Conservation (phyloP, 2,329 filamentous ascomycete genomes). For the Xylaria sp. region DNA sequence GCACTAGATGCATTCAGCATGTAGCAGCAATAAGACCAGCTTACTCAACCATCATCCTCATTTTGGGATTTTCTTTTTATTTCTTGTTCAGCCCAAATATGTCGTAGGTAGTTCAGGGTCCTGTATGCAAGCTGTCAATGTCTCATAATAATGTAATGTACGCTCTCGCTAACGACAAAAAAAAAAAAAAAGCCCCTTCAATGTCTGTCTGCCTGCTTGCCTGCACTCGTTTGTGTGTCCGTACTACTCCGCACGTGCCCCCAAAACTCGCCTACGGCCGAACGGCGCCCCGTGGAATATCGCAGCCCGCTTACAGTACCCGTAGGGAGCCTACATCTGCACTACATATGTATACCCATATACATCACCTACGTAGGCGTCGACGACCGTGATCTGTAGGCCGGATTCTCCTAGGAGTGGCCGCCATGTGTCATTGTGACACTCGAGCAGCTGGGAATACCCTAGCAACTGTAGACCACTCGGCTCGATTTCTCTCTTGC, state of each 20-base stretch:
- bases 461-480: slow-evolving; percentile 11
- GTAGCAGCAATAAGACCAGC: background rate
- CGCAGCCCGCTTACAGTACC: background rate
- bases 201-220: background rate
- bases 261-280: slow-evolving; percentile 27
- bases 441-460: slow-evolving; percentile 7
- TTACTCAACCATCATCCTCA: slow-evolving; percentile 1
- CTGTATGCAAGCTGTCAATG: slow-evolving; percentile 5
- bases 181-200: background rate
- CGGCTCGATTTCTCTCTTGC: background rate
- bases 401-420: background rate
- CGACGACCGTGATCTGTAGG: background rate
- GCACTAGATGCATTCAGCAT: background rate
- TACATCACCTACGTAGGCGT: background rate
- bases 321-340: slow-evolving; percentile 3
- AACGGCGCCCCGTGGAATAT: slow-evolving; percentile 2
- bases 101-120: background rate
- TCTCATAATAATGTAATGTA: background rate
- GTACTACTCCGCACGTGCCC: slow-evolving; percentile 7
- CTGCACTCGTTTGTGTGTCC: background rate
- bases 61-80: background rate
- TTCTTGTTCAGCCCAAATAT: too few species aligned
- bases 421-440: slow-evolving; percentile 24
- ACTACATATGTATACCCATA: background rate
- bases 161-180: slow-evolving; percentile 9